phyloP scores from a whole-genome alignment of 441 rosid species.

The Flueggea neowawraea region DNA sequence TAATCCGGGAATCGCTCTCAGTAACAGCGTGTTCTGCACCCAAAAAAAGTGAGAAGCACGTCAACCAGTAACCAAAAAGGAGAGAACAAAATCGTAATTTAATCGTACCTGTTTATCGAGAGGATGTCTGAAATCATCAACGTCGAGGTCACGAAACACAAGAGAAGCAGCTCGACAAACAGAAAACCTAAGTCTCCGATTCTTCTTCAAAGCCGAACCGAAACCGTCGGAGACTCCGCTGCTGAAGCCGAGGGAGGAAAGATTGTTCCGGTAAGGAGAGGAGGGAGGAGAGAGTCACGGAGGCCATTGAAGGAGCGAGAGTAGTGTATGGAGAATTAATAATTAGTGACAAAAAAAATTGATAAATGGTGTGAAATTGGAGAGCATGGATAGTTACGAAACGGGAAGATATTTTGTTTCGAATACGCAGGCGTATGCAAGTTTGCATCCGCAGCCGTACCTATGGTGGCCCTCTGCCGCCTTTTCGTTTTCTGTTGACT shows the following conservation, averaged over 20 bases:
- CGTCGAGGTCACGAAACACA: constrained; percentile 82
- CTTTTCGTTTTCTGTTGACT: constrained; percentile 43
- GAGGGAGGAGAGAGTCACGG: constrained; percentile 23
- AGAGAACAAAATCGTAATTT: background rate
- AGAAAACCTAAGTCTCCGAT: background rate
- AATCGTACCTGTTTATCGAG: constrained; percentile 75
- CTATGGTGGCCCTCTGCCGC: constrained; percentile 49
- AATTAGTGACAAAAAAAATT: background rate
- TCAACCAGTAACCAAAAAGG: background rate
- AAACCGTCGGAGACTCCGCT: constrained; percentile 23
- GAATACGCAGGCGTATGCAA: constrained; percentile 13
- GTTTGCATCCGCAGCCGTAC: constrained; percentile 47
- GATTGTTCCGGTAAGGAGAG: constrained; percentile 19
- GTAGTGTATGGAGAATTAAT: no score
- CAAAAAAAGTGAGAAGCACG: constrained; percentile 4
- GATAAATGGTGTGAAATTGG: no score
- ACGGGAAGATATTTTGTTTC: no score
- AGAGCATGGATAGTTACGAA: no score
- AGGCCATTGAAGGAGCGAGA: constrained; percentile 26
- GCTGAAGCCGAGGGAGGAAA: constrained; percentile 23
- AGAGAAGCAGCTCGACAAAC: constrained; percentile 28
- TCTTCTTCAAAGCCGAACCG: constrained; percentile 13
- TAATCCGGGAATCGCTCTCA: constrained; percentile 89
- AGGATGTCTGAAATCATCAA: constrained; percentile 95
- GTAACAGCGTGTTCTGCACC: constrained; percentile 72